Base-by-base conservation (phyloP, 2,329 filamentous ascomycete species). In the Furcasterigmium furcatum region DNA sequence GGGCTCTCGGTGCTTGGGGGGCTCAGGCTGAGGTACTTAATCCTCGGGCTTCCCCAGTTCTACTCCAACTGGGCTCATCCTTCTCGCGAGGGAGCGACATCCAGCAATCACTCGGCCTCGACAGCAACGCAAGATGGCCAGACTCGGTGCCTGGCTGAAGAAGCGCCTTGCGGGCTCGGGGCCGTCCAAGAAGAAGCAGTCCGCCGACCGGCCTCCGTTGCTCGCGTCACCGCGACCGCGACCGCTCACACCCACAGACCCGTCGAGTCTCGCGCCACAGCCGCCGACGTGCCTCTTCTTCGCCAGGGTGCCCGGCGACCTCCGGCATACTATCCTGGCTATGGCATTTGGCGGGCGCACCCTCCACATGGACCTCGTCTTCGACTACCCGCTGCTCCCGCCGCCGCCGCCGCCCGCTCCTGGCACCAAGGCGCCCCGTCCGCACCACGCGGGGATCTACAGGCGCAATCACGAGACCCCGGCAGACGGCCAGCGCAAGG, bases 301-400 rank as follows among this genome's bases (percentile, higher is more conserved):
- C 27, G 35, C 46, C 19, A 55, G 52, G 22, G 51, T 68, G 2
- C 63, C 65, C 9, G 48, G 58, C 9, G 64, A 67, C 49, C 56
- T 68, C 7, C 58, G 65, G 16, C 58, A 54, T 40, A 57, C 57
- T 49, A 58, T 67, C 39, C 43, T 59, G 13, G 35, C 47, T 4
- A 49, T 48, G 7, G 57, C 56, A 9, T 58, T 59, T 46, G 55
- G 57, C 21, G 43, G 49, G 4, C 50, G 43, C 8, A 55, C 47
- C 1, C 30, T 58, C 3, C 55, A 60, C 44, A 50, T 60, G 50
- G 58, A 59, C 44, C 46, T 60, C 24, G 38, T 27, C 7, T 29
- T 41, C 18, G 24, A 27, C n/a, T n/a, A 24, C 21, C 38, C 21
- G 2, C 38, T 4, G n/a, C 27, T 14, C 7, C 27, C 27, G 10